phyloP scores from a whole-genome alignment of 352 stramenopile genomes.

The Phytophthora ohioensis region DNA sequence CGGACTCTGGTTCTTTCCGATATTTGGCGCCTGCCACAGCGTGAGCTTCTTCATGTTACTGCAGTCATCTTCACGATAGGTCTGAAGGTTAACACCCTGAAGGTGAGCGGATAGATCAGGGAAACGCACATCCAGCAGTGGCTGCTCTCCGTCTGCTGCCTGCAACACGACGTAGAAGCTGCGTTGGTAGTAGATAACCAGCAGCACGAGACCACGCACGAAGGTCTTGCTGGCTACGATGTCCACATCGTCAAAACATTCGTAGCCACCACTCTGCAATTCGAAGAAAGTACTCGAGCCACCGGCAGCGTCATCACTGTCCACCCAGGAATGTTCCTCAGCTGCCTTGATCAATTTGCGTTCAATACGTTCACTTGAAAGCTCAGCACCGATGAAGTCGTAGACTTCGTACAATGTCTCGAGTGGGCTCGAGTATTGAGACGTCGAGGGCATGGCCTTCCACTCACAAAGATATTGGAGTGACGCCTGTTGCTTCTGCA shows the following conservation, averaged over 20 bases:
- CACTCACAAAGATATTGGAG: slow-evolving; percentile 94
- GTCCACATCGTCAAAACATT: slow-evolving; percentile 88
- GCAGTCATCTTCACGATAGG: slow-evolving; percentile 79
- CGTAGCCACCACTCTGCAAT: slow-evolving; percentile 88
- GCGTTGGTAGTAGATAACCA: slow-evolving; percentile 88
- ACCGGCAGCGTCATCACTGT: slow-evolving; percentile 64
- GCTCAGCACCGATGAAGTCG: slow-evolving; percentile 85
- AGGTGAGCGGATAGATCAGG: slow-evolving; percentile 90
- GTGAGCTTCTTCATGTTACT: slow-evolving; percentile 94
- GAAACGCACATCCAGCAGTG: slow-evolving; percentile 95
- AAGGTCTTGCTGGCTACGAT: slow-evolving; percentile 91
- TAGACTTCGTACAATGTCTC: slow-evolving; percentile 87
- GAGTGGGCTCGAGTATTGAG: slow-evolving; percentile 74
- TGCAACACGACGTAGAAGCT: slow-evolving; percentile 94
- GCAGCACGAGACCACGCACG: slow-evolving; percentile 79
- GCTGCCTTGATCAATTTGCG: slow-evolving; percentile 89
- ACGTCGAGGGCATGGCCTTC: slow-evolving; percentile 76
- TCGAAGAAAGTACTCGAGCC: slow-evolving; percentile 92
- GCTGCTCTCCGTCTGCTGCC: slow-evolving; percentile 91
- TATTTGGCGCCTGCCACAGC: slow-evolving; percentile 86
- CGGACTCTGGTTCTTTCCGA: slow-evolving; percentile 64
- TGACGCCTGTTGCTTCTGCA: slow-evolving; percentile 94
- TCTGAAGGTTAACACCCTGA: slow-evolving; percentile 90
- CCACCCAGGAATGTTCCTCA: slow-evolving; percentile 91
- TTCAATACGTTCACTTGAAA: slow-evolving; percentile 83